Evolutionary conservation across 2,329 filamentous ascomycete species (phyloP).

Genomic region (Corynespora cassiicola): DNA sequence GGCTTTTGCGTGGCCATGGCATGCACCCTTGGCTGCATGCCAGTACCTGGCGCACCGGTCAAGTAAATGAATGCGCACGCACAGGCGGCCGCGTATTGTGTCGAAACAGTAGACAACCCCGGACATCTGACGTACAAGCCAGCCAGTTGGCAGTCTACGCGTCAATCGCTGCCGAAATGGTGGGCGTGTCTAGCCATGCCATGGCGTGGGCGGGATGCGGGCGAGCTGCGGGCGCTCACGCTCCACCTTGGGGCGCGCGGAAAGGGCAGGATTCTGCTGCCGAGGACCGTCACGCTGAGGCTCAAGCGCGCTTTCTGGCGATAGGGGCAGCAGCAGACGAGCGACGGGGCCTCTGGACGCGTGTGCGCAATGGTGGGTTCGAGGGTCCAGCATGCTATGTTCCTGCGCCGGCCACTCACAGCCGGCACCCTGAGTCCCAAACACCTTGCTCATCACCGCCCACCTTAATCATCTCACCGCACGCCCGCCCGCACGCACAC

Average conservation of each 20-base stretch:
- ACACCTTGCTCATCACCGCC: conserved; percentile 16
- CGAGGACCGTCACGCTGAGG: conserved; percentile 5
- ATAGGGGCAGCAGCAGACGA: conserved; percentile 6
- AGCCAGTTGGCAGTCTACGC: not conserved
- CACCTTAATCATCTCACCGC: conserved; percentile 13
- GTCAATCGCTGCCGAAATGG: conserved; percentile 1
- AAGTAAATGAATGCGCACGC: no score
- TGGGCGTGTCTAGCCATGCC: conserved; percentile 1
- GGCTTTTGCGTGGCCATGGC: no score
- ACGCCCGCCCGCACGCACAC: conserved; percentile 2
- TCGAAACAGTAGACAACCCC: conserved; percentile 1
- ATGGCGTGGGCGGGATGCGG: not conserved
- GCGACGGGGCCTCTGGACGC: conserved; percentile 1
- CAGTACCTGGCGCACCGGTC: not conserved
- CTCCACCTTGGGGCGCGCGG: conserved; percentile 13
- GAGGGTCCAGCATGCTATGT: not conserved
- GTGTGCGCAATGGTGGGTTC: conserved; percentile 1
- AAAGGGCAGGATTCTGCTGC: not conserved
- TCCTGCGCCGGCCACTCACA: conserved; percentile 2
- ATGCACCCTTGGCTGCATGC: no score
- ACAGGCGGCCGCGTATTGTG: not conserved
- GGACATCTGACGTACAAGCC: not conserved
- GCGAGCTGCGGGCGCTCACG: conserved; percentile 4
- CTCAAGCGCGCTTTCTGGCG: not conserved
- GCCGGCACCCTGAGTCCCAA: not conserved